Conservation (phyloP, 371 early-diverging fungal species). For the Mucor irregularis region DNA sequence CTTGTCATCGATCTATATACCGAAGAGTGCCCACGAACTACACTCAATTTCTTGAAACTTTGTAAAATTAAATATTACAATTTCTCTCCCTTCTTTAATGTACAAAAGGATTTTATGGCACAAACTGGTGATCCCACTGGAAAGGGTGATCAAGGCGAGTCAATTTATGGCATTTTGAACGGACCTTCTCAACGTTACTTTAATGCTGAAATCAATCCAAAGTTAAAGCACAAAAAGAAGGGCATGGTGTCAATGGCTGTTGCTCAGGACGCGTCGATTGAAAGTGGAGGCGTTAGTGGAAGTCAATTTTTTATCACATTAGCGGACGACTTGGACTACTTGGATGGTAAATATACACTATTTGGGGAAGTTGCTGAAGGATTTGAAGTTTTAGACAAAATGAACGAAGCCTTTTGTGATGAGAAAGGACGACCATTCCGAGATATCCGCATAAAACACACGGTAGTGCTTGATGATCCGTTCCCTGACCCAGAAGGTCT, state of each 20-base stretch:
- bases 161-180: constrained; percentile 66
- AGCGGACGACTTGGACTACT: constrained; percentile 79
- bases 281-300: constrained; percentile 59
- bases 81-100: constrained; percentile 81
- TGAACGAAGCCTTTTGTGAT: constrained; percentile 77
- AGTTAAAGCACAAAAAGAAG: constrained; percentile 79
- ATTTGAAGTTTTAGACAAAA: constrained; percentile 83
- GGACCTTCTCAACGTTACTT: constrained; percentile 64
- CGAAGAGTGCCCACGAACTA: constrained; percentile 73
- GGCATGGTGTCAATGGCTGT: constrained; percentile 91
- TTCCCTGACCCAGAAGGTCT: constrained; percentile 85
- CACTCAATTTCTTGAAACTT: constrained; percentile 89
- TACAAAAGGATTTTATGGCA: constrained; percentile 88
- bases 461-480: constrained; percentile 92
- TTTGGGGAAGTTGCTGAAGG: constrained; percentile 98
- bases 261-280: constrained; percentile 42
- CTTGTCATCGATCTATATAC: constrained; percentile 91
- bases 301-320: constrained; percentile 98
- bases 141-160: constrained; percentile 81
- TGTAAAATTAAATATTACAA: constrained; percentile 96
- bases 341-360: constrained; percentile 96
- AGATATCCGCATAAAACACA: constrained; percentile 93
- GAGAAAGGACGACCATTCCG: constrained; percentile 75
- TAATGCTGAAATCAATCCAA: constrained; percentile 81
- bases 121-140: constrained; percentile 90